Base-by-base conservation (phyloP, 192 early-diverging fungal genomes). In the Umbelopsis isabellina region DNA sequence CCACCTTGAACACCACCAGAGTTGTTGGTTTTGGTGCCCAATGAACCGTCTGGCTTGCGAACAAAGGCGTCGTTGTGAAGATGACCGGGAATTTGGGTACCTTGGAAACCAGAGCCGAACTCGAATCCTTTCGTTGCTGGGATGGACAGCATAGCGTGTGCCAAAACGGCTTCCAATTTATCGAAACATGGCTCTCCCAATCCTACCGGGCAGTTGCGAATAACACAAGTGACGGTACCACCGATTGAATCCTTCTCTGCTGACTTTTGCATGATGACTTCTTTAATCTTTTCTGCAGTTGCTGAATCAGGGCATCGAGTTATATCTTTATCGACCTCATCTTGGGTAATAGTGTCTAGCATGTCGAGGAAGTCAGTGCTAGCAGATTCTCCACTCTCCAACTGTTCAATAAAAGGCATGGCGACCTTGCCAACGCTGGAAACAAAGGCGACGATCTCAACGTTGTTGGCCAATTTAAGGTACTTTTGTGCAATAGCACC, bases 41-140 rank as follows among this genome's bases (percentile, higher is more conserved):
- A 70, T 45, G 74, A 84, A 51, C 86, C 88, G 46, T 76, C 83
- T 27, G 66, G 81, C 50, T 88, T 86, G n/a, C 72, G 51, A 46
- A 89, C 84, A 80, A 95, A 99, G 22, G 92, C 82, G 74, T 99
- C 97, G 72, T 99, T 99, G 78, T 99, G 97, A 61, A 94, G 80
- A 78, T 90, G 89, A 46, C 97, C 97, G 0, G 86, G 86, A 66
- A 98, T 89, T 22, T 82, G 84, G 2, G 97, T 97, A 25, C 95
- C 97, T 21, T 84, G 83, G 74, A 97, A 93, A 21, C 97, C 97
- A 49, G 90, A 92, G 0, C 97, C 97, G 58, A 98, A 91, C 79
- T 99, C 97, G 77, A 99, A 99, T 20, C 94, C 93, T 79, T 99
- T 99, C 21, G 97, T 99, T 4, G 97, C 96, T 8, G 97, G 97